Evolutionary conservation across 495 filamentous ascomycete genomes (phyloP).

Genomic region (Tuber magnatum): DNA sequence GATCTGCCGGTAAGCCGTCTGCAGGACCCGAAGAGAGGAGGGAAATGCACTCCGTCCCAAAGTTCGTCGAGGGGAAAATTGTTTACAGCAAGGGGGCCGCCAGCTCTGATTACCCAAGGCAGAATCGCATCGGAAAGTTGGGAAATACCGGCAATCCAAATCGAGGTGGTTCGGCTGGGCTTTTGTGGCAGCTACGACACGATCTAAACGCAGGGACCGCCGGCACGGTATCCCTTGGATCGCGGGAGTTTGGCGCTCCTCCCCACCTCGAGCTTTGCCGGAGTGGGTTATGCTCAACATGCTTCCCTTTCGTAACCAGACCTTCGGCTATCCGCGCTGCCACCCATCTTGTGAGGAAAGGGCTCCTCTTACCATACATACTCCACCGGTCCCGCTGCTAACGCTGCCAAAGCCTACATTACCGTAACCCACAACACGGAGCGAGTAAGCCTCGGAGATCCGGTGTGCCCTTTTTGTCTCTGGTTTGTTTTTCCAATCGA

Average conservation of each 20-base stretch:
- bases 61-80: background rate
- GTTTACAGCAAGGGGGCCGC: too few species aligned
- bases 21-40: background rate
- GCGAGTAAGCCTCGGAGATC: background rate
- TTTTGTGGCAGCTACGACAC: too few species aligned
- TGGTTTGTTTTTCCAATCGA: background rate
- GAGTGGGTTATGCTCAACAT: background rate
- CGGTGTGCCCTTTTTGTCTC: background rate
- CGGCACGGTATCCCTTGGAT: background rate
- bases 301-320: background rate
- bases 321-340: background rate
- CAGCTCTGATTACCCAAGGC: background rate
- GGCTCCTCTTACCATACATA: background rate
- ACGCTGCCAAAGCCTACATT: background rate
- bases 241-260: background rate
- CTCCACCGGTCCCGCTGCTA: background rate
- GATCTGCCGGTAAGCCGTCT: background rate
- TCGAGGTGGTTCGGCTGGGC: too few species aligned
- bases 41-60: background rate
- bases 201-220: background rate
- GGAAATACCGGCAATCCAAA: background rate
- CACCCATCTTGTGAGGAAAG: background rate
- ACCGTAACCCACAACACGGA: background rate
- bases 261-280: background rate
- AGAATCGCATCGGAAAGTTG: background rate